Evolutionary conservation across 2,329 filamentous ascomycete genomes (phyloP).

Genomic region (Botrytis byssoidea): DNA sequence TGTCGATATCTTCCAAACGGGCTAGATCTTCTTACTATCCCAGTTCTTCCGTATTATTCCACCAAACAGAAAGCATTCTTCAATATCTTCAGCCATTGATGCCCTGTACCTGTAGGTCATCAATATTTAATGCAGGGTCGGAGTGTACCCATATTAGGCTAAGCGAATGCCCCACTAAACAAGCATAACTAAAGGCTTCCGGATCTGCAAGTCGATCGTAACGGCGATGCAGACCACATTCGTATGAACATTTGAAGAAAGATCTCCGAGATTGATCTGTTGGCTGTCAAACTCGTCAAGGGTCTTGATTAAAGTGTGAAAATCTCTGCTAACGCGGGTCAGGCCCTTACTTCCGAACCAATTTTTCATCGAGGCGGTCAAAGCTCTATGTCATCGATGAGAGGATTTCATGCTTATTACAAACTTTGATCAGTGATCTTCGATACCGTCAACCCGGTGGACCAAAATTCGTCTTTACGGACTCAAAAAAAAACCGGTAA

Average conservation of each 20-base stretch:
- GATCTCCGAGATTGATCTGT: not conserved
- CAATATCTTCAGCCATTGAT: not conserved
- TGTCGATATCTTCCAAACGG: not conserved
- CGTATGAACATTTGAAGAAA: not conserved
- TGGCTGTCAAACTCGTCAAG: not conserved
- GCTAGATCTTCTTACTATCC: not conserved
- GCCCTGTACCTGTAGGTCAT: not conserved
- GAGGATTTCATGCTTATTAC: not conserved
- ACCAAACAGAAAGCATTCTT: not conserved
- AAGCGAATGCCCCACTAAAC: slow-evolving; percentile 1
- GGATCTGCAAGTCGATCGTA: not conserved
- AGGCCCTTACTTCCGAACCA: not conserved
- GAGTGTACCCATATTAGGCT: not conserved
- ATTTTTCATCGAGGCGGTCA: not conserved
- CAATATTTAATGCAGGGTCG: not conserved
- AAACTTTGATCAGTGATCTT: not conserved
- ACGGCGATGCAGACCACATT: slow-evolving; percentile 1
- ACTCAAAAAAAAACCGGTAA: not conserved
- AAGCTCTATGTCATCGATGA: not conserved
- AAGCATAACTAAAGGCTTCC: not conserved
- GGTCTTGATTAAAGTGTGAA: not conserved
- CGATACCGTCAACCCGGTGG: not conserved
- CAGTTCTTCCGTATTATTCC: not conserved
- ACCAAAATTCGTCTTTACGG: not conserved
- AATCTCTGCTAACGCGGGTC: not conserved